Percentiles rank a stretch among this genome's conserved stretches.
These are phyloP conservation scores for Hygrophila difformis DNA, from an alignment of 257 asterid species.

Conservation along the genomic window DNA sequence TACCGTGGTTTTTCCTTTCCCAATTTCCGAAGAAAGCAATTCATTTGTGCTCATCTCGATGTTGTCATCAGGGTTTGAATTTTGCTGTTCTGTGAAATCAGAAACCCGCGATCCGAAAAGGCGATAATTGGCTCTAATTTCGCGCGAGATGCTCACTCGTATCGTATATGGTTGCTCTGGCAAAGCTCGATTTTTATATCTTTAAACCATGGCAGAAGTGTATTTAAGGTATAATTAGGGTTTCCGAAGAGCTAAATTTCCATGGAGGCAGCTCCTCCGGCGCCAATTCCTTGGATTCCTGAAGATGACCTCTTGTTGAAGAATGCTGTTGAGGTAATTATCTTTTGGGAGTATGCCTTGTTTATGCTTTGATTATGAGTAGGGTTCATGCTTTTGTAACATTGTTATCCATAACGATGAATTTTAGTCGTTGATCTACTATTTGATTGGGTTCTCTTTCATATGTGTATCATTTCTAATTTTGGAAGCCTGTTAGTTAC, in stretches of 20 bases:
- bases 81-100: no score
- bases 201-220: slow-evolving; percentile 3
- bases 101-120: no score
- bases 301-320: slow-evolving; percentile 83
- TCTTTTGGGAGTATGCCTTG: background rate
- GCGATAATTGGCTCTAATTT: no score
- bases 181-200: slow-evolving; percentile 14
- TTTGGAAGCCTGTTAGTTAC: background rate
- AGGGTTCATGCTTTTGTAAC: background rate
- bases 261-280: slow-evolving; percentile 47
- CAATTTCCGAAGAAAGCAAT: no score
- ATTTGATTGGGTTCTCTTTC: background rate
- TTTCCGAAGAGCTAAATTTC: slow-evolving; percentile 18
- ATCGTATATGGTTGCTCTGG: background rate
- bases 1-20: no score
- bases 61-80: no score
- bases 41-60: no score
- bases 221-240: slow-evolving; percentile 31
- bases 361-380: slow-evolving; percentile 3
- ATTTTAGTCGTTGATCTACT: background rate
- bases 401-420: background rate
- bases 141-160: no score
- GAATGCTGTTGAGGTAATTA: slow-evolving; percentile 73
- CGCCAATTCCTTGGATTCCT: slow-evolving; percentile 52
- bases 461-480: background rate